Base-by-base conservation (phyloP, 768 basidiomycete species). In the Amyloporia xantha region DNA sequence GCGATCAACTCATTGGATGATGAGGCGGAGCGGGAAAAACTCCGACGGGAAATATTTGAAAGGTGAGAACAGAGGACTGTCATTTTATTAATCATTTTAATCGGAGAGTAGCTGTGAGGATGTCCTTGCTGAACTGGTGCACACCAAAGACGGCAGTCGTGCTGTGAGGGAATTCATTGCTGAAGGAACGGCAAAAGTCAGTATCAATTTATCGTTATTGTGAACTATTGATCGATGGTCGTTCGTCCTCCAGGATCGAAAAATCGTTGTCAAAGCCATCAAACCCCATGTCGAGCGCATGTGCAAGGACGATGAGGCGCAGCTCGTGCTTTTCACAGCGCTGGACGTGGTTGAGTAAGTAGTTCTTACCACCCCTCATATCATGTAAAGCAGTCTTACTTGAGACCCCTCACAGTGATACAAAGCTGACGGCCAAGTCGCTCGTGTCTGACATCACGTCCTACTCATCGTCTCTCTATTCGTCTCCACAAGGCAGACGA, bases 261-360 rank as follows among this genome's bases (percentile, higher is more conserved):
- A 96, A 75, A 83, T 85, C 54, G 90, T 94, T 44, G 71, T 95
- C 47, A 94, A 94, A 70, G 76, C 80, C 4, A 74, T 97, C 44
- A 93, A 92, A 57, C 91, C 91, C 1, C 91, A 96, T 57, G 73
- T 94, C 21, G 85, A 87, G 61, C 82, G 86, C 2, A 91, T 96
- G 78, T 88, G 86, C 58, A 72, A 77, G 36, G 90, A 93, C 56
- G 89, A 91, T 39, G 91, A 96, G 54, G 93, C 93, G 0, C 91
- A 94, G 58, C 70, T 88, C 20, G 90, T 94, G 1, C 67, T 96
- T 2, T 95, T 94, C 68, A 91, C 91, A 0, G 88, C 89, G 5
- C 73, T 95, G 10, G 93, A 97, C 62, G 79, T 87, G 35, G 85
- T 89, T 47, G 93, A 97, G 91, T 93, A 64, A 35, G 80, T n/a